These are phyloP conservation scores for Auriscalpium orientale DNA, from an alignment of 768 basidiomycete genomes.

Conservation along the genomic window DNA sequence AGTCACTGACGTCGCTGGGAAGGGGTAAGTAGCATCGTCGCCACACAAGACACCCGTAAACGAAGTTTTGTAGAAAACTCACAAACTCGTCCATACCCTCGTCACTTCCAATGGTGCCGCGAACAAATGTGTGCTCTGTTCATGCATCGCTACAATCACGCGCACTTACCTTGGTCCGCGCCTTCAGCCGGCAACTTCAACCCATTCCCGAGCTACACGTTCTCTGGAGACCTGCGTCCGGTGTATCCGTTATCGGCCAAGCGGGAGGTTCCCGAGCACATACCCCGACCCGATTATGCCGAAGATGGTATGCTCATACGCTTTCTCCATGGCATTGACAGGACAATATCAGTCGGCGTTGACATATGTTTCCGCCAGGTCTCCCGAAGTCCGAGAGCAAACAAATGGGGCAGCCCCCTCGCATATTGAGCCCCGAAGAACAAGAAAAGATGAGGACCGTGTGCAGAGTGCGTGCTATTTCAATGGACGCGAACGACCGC, in stretches of 20 bases:
- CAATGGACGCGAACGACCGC: no score
- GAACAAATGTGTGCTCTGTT: conserved; percentile 17
- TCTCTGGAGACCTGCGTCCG: conserved; percentile 73
- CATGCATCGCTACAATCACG: background rate
- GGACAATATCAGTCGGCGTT: conserved; percentile 20
- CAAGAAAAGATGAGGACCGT: conserved; percentile 85
- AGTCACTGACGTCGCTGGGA: conserved; percentile 3
- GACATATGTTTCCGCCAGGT: conserved; percentile 32
- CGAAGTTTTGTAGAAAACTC: conserved; percentile 53
- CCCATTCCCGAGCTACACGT: conserved; percentile 71
- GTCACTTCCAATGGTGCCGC: conserved; percentile 28
- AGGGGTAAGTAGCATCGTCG: conserved; percentile 20
- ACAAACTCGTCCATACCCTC: conserved; percentile 70
- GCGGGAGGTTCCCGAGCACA: conserved; percentile 74
- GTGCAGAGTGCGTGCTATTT: conserved; percentile 51
- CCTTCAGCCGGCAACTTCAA: conserved; percentile 66
- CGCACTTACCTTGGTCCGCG: background rate
- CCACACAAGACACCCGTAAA: background rate
- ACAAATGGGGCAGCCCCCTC: conserved; percentile 51
- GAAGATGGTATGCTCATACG: conserved; percentile 45
- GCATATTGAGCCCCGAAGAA: conserved; percentile 62
- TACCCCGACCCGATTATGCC: conserved; percentile 85
- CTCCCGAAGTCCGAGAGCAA: conserved; percentile 52
- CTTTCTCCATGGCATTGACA: conserved; percentile 26
- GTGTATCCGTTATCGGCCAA: conserved; percentile 81